Base-by-base conservation (phyloP, 768 basidiomycete genomes). In the Steccherinum ochraceum region DNA sequence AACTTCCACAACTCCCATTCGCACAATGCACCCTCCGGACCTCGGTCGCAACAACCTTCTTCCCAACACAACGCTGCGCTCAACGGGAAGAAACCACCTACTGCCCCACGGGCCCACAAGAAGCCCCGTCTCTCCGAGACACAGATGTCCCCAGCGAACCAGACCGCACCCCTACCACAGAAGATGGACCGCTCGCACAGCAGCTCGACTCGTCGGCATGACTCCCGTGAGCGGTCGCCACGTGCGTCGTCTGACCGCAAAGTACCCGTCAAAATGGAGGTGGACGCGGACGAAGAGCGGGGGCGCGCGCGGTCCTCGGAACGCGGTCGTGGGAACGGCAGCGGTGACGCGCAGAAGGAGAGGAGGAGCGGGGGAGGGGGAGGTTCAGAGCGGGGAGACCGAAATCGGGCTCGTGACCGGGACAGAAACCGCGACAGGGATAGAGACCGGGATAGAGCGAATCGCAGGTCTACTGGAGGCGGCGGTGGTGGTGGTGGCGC, bases 21-120 rank as follows among this genome's bases (percentile, higher is more conserved):
- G n/a, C n/a, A n/a, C n/a, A n/a, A n/a, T n/a, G n/a, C n/a, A n/a
- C n/a, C n/a, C n/a, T n/a, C n/a, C n/a, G n/a, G n/a, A 73, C 56
- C 53, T 52, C 16, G 7, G 16, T 13, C 56, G 57, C 69, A 73
- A 35, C 67, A 61, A 70, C 80, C 42, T 41, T 58, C 60, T 4
- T 51, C 57, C 7, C 61, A 57, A 41, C 45, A 55, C 7, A 24
- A 27, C n/a, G 44, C 49, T 13, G 21, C 58, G 16, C 62, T 61
- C 20, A 61, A 67, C 54, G 53, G 60, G 12, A 87, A 82, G 63
- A 73, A 70, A 2, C 84, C 79, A 5, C 89, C 89, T 0, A 92
- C 88, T 0, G 89, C 82, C 11, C 89, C 89, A 2, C 79, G 89
- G 49, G 84, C 86, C 21, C 30, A 86, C 66, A 92, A 92, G 73